Base-by-base conservation (phyloP, 2,329 filamentous ascomycete genomes). In the Colletotrichum chrysophilum region DNA sequence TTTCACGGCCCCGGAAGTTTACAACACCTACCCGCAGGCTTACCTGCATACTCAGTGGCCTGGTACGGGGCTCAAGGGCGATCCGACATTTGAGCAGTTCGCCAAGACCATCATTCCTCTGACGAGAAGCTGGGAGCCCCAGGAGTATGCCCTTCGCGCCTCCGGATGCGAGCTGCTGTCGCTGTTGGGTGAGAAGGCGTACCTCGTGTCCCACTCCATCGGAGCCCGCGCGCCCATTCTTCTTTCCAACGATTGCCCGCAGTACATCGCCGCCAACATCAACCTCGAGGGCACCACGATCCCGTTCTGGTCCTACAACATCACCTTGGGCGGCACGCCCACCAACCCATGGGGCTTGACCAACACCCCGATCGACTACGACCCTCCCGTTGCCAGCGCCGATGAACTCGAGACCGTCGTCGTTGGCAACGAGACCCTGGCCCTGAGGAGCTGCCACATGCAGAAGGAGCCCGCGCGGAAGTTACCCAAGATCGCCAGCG, bases 401-500 rank as follows among this genome's bases (percentile, higher is more conserved):
- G 72, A 70, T 4, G 75, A 71, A 30, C 73, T 77, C 38, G 58
- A 69, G 64, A 76, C 79, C 16, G 38, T 34, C 4, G 52, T 80
- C 14, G 58, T 70, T 9, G 74, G 75, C 13, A 64, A 75, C 24
- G 75, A 76, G 30, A 68, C 75, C 13, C 48, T 61, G 3, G 66
- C 67, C 1, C 21, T 65, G 7, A 62, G 75, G 6, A 71, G 65
- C 36, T 76, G 75, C 30, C 26, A 75, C 21, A 43, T 67, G 4
- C 76, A 78, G 13, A 73, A 66, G n/a, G 74, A 75, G 62, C 68
- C 70, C 12, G 74, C 70, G 14, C 86, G 86, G 24, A 81, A 86
- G 77, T 82, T 93, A 16, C 79, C 81, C 7, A 88, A 91, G 36
- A 80, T 93, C 9, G 79, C 81, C 3, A 83, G 84, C 18, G 84